Evolutionary conservation across 139 green algal genomes (phyloP).

Genomic region (Chlamydomonas sp.): DNA sequence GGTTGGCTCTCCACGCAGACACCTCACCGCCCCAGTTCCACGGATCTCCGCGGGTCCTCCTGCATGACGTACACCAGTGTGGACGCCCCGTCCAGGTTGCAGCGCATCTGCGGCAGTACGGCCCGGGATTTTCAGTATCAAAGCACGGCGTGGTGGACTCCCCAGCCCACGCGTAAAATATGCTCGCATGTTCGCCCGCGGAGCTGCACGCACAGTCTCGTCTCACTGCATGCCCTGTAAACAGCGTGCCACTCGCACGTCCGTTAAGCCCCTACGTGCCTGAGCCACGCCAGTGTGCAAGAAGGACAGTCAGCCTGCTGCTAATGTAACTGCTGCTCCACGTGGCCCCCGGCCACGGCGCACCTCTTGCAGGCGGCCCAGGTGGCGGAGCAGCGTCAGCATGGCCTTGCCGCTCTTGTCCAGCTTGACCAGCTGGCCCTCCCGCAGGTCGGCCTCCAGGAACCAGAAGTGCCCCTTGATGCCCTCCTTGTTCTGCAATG

Average conservation of each 20-base stretch:
- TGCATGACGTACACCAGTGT: constrained; percentile 5
- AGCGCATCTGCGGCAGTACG: constrained; percentile 26
- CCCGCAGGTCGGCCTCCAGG: constrained; percentile 74
- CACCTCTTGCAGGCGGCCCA: constrained; percentile 75
- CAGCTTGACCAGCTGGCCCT: constrained; percentile 53
- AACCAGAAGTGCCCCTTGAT: constrained; percentile 74
- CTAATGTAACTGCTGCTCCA: not conserved
- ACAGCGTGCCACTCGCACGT: not conserved
- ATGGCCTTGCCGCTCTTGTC: constrained; percentile 84
- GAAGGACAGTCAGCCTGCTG: not conserved
- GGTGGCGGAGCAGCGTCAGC: constrained; percentile 79
- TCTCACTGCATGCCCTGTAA: not conserved
- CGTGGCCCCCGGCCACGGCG: too few relatives aligned
- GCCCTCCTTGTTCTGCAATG: constrained; percentile 58
- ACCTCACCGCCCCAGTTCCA: too few relatives aligned
- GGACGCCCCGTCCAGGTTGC: constrained; percentile 21
- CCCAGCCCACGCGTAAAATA: not conserved
- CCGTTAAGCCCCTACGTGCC: not conserved
- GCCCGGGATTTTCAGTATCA: too few relatives aligned
- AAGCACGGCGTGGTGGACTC: not conserved
- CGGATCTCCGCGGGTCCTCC: not conserved
- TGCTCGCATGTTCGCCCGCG: not conserved
- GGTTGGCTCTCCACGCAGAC: too few relatives aligned
- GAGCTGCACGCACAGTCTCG: not conserved
- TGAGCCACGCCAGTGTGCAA: not conserved